Conservation (phyloP, 2,329 filamentous ascomycete genomes). For the Myrmaecium sp. region DNA sequence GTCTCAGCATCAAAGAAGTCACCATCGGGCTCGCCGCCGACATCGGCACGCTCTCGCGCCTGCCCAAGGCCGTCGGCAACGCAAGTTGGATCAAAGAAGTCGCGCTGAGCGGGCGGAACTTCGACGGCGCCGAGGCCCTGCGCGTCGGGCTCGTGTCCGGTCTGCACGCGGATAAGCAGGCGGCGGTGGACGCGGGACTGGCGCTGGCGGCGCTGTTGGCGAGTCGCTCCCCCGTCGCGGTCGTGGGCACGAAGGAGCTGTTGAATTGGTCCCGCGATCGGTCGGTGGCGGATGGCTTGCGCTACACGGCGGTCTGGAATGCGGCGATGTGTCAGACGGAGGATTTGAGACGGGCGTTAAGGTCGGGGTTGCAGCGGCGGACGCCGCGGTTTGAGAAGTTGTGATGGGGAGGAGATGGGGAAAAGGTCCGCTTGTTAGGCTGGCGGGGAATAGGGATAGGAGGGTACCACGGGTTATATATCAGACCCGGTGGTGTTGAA, state of each 20-base stretch:
- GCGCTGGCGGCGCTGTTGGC: slow-evolving; percentile 50
- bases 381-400: slow-evolving; percentile 76
- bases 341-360: slow-evolving; percentile 58
- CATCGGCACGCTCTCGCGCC: slow-evolving; percentile 55
- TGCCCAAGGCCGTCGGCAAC: slow-evolving; percentile 57
- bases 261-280: slow-evolving; percentile 70
- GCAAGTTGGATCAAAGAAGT: slow-evolving; percentile 69
- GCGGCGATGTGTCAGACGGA: slow-evolving; percentile 61
- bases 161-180: slow-evolving; percentile 43
- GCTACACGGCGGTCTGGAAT: slow-evolving; percentile 82
- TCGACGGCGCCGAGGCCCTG: slow-evolving; percentile 50
- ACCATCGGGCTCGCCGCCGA: slow-evolving; percentile 70
- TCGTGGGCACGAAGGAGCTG: slow-evolving; percentile 75
- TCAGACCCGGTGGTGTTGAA: too few relatives aligned
- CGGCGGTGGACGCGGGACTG: slow-evolving; percentile 44
- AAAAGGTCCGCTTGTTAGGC: too few relatives aligned
- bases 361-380: slow-evolving; percentile 61
- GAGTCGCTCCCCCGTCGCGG: slow-evolving; percentile 71
- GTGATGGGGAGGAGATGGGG: too few relatives aligned
- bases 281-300: slow-evolving; percentile 57
- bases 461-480: too few relatives aligned
- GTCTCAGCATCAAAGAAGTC: slow-evolving; percentile 62
- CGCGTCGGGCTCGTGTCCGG: slow-evolving; percentile 53
- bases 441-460: too few relatives aligned
- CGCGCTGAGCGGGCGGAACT: slow-evolving; percentile 52